Conservation (phyloP, 768 basidiomycete genomes). For the Suillus lakei region DNA sequence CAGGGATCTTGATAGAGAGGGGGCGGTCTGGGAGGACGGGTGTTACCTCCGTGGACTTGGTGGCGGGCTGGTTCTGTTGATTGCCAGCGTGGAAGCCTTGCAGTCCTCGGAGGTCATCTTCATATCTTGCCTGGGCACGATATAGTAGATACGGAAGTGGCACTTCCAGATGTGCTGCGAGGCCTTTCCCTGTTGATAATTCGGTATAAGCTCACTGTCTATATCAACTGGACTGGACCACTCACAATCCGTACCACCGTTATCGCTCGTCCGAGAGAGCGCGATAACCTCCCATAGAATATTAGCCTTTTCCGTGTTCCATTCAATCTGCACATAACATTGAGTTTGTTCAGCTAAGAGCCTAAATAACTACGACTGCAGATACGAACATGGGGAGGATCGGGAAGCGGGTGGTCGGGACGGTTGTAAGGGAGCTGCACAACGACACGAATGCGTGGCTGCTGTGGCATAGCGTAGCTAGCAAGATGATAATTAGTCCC, state of each 20-base stretch:
- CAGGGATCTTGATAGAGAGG: not conserved
- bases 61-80: constrained; percentile 34
- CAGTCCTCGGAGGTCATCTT: constrained; percentile 81
- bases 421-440: constrained; percentile 81
- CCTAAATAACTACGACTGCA: constrained; percentile 3
- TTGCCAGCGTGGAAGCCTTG: constrained; percentile 64
- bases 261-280: constrained; percentile 72
- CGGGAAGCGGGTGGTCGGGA: constrained; percentile 66
- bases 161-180: constrained; percentile 78
- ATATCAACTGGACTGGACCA: constrained; percentile 12
- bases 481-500: not conserved
- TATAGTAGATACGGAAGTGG: constrained; percentile 86
- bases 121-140: constrained; percentile 81
- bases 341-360: constrained; percentile 16
- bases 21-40: constrained; percentile 17
- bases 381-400: constrained; percentile 70
- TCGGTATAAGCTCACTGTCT: not conserved
- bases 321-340: constrained; percentile 67
- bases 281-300: constrained; percentile 89
- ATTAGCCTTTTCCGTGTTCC: constrained; percentile 84
- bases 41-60: constrained; percentile 20
- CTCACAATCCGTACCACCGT: constrained; percentile 81
- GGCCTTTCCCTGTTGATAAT: constrained; percentile 69
- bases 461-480: constrained; percentile 23
- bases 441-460: constrained; percentile 65